Conservation (phyloP, 345 rosid genomes). For the Excoecaria agallocha region DNA sequence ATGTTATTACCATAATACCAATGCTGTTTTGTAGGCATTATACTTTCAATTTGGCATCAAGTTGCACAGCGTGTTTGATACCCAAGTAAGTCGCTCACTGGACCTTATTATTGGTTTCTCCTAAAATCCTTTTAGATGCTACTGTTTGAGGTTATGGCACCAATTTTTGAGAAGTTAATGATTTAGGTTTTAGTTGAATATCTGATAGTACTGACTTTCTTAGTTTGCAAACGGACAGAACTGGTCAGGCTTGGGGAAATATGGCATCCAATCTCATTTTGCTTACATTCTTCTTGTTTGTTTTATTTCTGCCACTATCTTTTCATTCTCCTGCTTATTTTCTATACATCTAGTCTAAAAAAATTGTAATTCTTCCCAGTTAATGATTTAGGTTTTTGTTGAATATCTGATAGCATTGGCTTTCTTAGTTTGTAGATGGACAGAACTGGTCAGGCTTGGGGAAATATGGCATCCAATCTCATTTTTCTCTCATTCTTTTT, state of each 20-base stretch:
- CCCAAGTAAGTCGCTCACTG: constrained; percentile 56
- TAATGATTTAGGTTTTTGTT: not conserved
- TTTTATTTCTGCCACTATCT: not conserved
- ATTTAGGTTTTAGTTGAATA: not conserved
- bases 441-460: not conserved
- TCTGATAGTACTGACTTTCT: not conserved
- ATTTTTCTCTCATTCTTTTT: not conserved
- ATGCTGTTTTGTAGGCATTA: constrained; percentile 57
- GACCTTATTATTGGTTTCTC: constrained; percentile 11
- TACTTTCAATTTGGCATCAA: constrained; percentile 90
- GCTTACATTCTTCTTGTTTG: not conserved
- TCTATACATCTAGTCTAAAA: not conserved
- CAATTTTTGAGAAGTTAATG: not conserved
- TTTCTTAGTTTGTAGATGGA: not conserved
- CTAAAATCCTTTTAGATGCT: not conserved
- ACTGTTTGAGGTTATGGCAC: not conserved
- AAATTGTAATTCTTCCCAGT: too few relatives aligned
- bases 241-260: not conserved
- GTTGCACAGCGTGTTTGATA: constrained; percentile 78
- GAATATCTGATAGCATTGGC: not conserved
- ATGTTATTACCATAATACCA: not conserved
- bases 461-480: not conserved
- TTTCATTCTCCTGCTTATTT: not conserved
- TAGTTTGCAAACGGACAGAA: not conserved
- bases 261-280: not conserved